These are phyloP conservation scores for Saturnispora mendoncae DNA, from an alignment of 805 yeast species.

Conservation along the genomic window DNA sequence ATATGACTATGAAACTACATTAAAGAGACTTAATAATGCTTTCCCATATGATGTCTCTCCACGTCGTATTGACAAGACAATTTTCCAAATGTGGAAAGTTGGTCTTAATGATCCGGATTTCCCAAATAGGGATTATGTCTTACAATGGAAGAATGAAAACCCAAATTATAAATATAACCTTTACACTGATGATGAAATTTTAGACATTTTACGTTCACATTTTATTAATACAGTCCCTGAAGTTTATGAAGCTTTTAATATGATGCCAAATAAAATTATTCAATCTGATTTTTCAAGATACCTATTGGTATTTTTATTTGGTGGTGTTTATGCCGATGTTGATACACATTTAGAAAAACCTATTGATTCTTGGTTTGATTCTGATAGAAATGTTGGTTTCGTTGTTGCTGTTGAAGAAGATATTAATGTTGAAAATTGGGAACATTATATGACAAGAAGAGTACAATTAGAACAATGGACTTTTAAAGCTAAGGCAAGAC, in stretches of 20 bases:
- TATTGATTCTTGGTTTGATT: slow-evolving; percentile 52
- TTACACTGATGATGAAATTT: slow-evolving; percentile 27
- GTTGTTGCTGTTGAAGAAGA: slow-evolving; percentile 49
- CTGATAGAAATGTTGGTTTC: slow-evolving; percentile 43
- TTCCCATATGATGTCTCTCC: slow-evolving; percentile 30
- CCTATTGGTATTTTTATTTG: slow-evolving; percentile 42
- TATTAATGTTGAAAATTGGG: slow-evolving; percentile 45
- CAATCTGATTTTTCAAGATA: slow-evolving; percentile 51
- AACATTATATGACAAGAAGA: slow-evolving; percentile 40
- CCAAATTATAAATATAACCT: slow-evolving; percentile 27
- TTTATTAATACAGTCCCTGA: slow-evolving; percentile 37
- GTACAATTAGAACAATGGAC: slow-evolving; percentile 58
- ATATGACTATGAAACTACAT: slow-evolving; percentile 26
- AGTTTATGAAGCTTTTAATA: slow-evolving; percentile 43
- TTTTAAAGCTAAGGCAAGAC: slow-evolving; percentile 51
- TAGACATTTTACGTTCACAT: slow-evolving; percentile 22
- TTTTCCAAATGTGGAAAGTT: slow-evolving; percentile 32
- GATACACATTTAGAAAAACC: slow-evolving; percentile 52
- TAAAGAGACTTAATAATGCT: slow-evolving; percentile 24
- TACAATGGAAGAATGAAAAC: slow-evolving; percentile 29
- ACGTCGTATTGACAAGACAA: slow-evolving; percentile 26
- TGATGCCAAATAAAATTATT: slow-evolving; percentile 44
- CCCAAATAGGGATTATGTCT: slow-evolving; percentile 26
- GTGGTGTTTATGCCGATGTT: slow-evolving; percentile 56
- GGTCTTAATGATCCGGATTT: slow-evolving; percentile 28